Evolutionary conservation across 164 flowering plant genomes (phyloP), one percentile per base, ranked within the genome.

Genomic region (Berberis thunbergii): DNA sequence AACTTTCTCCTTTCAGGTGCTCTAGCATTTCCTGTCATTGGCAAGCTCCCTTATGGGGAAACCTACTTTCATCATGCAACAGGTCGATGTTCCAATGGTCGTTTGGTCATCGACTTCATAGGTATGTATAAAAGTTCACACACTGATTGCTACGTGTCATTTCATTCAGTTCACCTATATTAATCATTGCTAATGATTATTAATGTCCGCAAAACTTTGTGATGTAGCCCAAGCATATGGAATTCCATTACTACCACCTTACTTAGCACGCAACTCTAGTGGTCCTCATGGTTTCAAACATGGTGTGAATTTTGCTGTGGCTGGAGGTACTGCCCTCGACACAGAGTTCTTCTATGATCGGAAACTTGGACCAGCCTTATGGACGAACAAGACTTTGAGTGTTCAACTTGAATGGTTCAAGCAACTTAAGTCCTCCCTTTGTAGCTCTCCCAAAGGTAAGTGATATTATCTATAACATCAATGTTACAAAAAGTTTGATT

Each of bases 301-400:
- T 8, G 89, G 89, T 43, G 84, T 68, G 40, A 86, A 83, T 61
- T 84, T 86, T 54, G 93, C 89, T 1, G 83, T 84, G 1, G 81
- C 82, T 11, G 85, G 86, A 60, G 83, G 84, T 6, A 81, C 89
- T 0, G 87, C 86, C 3, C 75, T 86, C 13, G 76, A 80, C 49
- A 3, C 66, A 5, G 26, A 69, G 2, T 78, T 79, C 58, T 78
- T 79, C 64, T 49, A 59, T 45, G 52, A 72, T 0, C 61, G 53
- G 13, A 56, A 63, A 0, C 9, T 81, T 0, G 75, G 69, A 11
- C 0, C 7, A 0, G 0, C 66, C 6, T 10, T 73, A 13, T 72
- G 75, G 74, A 75, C 84, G 2, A 81, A 77, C 56, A 64, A 56
- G 55, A 78, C 86, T 0, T 61, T 83, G 50, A 69, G 68, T 9